Evolutionary conservation across 2,329 filamentous ascomycete genomes (phyloP), one percentile per base, ranked within the genome.

Genomic region (Arthrobotrys iridis): DNA sequence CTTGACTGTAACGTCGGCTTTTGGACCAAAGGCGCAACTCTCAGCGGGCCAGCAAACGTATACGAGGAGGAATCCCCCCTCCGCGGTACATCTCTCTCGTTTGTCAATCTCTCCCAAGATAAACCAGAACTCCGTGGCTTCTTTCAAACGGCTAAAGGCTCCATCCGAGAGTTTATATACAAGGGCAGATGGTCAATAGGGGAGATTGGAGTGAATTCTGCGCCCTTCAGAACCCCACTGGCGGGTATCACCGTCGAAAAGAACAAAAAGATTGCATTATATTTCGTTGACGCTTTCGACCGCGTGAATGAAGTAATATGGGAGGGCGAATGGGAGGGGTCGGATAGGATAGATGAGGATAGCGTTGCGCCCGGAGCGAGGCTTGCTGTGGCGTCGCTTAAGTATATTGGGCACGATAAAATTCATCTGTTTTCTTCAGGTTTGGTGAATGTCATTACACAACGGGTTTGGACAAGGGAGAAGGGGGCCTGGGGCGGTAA

Each of bases 391-490:
- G 41, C 59, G 11, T 35, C 59, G 22, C 30, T 63, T 15, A 63
- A 63, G 28, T 48, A 63, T 50, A 35, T 63, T 40, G 59, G 43
- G 0, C 43, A 63, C 37, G 41, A 63, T 63, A 63, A 63, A 13
- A 48, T 48, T 37, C 59, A 50, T 35, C 26, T 63, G 26, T 63
- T 63, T 28, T 63, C 59, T 40, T 48, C 59, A 2, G 59, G 59
- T 11, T 26, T 50, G 43, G 41, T 48, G 18, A 63, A 63, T 40
- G 59, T 46, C 10, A 40, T 63, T 28, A 63, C 40, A 11, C 59
- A 63, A 13, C 41, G 59, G 33, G 45, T 46, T 24, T 63, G 33
- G 26, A 33, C 30, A 3, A 63, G 20, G 20, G 41, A 63, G 4
- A n/a, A 45, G 3, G 26, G 28, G 11, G 11, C 40, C 13, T 63